Evolutionary conservation across 2,329 filamentous ascomycete species (phyloP).

Genomic region (Sarocladium kiliense): DNA sequence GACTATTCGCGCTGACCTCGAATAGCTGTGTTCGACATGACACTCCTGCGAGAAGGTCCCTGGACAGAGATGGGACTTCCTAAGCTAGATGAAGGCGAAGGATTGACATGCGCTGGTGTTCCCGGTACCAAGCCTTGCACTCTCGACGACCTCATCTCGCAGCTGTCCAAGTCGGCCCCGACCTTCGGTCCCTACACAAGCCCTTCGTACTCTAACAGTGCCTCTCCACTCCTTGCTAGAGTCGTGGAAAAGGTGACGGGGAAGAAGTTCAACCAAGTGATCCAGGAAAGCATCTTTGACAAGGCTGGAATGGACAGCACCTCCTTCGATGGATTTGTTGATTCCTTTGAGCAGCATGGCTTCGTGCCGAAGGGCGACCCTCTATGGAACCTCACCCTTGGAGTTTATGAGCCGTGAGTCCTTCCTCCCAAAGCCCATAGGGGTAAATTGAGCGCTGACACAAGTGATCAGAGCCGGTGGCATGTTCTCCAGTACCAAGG

Average conservation of each 20-base stretch:
- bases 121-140: constrained; percentile 25
- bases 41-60: constrained; percentile 16
- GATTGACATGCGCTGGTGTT: constrained; percentile 29
- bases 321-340: constrained; percentile 26
- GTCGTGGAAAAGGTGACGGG: constrained; percentile 39
- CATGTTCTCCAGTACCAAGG: constrained; percentile 35
- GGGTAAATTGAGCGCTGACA: not conserved
- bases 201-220: constrained; percentile 45
- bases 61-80: constrained; percentile 29
- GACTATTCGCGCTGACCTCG: too few species aligned
- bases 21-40: constrained; percentile 28
- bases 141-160: constrained; percentile 20
- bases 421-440: not conserved
- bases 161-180: constrained; percentile 26
- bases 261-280: constrained; percentile 31
- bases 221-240: constrained; percentile 37
- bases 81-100: constrained; percentile 19
- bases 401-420: constrained; percentile 28
- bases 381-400: constrained; percentile 28
- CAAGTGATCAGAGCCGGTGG: constrained; percentile 26
- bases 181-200: constrained; percentile 36
- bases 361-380: constrained; percentile 30
- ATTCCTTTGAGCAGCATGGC: constrained; percentile 18
- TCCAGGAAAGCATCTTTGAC: constrained; percentile 34
- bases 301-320: constrained; percentile 37